Base-by-base conservation (phyloP, 352 stramenopile species). In the Globisporangium recalcitrans region DNA sequence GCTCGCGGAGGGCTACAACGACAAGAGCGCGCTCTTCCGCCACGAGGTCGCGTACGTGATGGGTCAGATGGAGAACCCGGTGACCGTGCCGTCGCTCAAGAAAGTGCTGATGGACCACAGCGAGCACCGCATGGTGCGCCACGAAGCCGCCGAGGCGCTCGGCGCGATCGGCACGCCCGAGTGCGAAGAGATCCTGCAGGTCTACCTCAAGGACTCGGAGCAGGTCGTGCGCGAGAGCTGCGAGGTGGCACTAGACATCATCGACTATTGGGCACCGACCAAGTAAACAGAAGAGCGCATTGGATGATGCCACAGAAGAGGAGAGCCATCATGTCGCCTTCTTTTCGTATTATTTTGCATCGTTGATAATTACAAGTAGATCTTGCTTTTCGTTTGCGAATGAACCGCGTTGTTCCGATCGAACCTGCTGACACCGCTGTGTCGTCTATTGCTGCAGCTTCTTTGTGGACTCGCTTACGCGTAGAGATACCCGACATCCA, bases 71-170 rank as follows among this genome's bases (percentile, higher is more conserved):
- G 83, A 93, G 75, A 91, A 95, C 73, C 75, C 83, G 8, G 81
- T 90, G 54, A 85, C 85, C 0, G 82, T 96, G 54, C 78, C 84
- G 24, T 91, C 91, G 58, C 81, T 99, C 27, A 95, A 87, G 56
- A 82, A 77, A 46, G 90, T 95, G 52, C 77, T 99, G 16, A 67
- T 88, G 58, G 77, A 98, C 72, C 61, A 77, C 29, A 81, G 64
- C 31, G 93, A 99, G 78, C 97, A 99, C 78, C 77, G 82, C 48
- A 99, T 99, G 95, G 97, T 99, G 32, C 88, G 97, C 63, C 97
- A 99, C 73, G 97, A 99, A 72, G 96, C 93, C 34, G 96, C 96
- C 0, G 97, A 99, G 82, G 96, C 97, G 27, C 78, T 99, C 8
- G 97, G 97, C 56, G 93, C 96, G 5, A 98, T 99, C 65, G 96